Conservation (phyloP, 176 grass and related monocot species). For the Poa annua region DNA sequence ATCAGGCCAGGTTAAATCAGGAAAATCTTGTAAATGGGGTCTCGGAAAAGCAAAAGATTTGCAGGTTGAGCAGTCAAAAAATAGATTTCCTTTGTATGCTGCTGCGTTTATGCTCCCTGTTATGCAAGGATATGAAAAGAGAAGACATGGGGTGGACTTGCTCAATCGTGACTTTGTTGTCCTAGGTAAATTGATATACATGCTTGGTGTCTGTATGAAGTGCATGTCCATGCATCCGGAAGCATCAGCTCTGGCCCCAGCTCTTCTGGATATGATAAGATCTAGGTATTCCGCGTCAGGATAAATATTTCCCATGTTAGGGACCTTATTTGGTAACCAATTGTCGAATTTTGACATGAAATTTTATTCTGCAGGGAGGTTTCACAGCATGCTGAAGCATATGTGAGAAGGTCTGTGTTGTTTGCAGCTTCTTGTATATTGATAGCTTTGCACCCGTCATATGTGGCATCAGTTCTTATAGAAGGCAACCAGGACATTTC, state of each 20-base stretch:
- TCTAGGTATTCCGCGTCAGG: conserved; percentile 60
- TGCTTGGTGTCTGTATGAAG: conserved; percentile 98
- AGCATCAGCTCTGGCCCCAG: conserved; percentile 79
- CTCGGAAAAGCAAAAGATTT: conserved; percentile 63
- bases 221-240: conserved; percentile 91
- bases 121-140: conserved; percentile 94
- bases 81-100: conserved; percentile 91
- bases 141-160: conserved; percentile 77
- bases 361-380: conserved; percentile 60
- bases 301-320: conserved; percentile 32
- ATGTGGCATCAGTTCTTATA: conserved; percentile 81
- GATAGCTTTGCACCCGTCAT: conserved; percentile 82
- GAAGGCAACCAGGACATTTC: conserved; percentile 83
- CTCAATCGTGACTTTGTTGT: conserved; percentile 88
- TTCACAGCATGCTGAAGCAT: conserved; percentile 85
- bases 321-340: conserved; percentile 16
- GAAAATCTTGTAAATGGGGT: conserved; percentile 96
- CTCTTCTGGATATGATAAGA: conserved; percentile 91
- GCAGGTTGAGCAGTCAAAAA: conserved; percentile 62
- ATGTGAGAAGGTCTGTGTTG: conserved; percentile 86
- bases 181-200: conserved; percentile 91
- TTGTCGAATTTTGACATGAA: not conserved
- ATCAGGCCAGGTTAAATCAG: conserved; percentile 74
- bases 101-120: conserved; percentile 97
- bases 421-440: conserved; percentile 94